phyloP scores from a whole-genome alignment of 768 basidiomycete genomes.

The Termitomyces sp. region DNA sequence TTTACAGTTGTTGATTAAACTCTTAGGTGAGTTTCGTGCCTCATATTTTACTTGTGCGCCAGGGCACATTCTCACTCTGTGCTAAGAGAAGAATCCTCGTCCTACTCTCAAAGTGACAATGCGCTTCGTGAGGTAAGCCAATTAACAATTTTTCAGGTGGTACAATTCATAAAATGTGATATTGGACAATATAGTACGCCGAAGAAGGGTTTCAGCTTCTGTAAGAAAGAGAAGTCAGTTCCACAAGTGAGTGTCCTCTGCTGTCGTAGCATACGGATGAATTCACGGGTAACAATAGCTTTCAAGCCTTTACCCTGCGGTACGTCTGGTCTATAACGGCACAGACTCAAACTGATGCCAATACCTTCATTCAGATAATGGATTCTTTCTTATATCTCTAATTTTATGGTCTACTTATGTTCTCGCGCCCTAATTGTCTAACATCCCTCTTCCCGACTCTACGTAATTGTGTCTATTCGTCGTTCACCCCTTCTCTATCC shows the following conservation, averaged over 20 bases:
- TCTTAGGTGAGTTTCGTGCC: background rate
- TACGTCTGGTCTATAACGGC: background rate
- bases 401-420: background rate
- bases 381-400: background rate
- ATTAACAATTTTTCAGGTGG: background rate
- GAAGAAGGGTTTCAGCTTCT: background rate
- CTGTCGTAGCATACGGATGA: background rate
- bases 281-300: background rate
- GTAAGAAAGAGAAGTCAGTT: background rate
- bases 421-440: background rate
- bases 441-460: background rate
- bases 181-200: background rate
- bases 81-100: background rate
- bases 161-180: background rate
- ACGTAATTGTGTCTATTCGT: background rate
- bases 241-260: background rate
- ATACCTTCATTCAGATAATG: background rate
- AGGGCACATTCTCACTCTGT: background rate
- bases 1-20: background rate
- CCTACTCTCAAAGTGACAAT: conserved; percentile 2
- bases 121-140: background rate
- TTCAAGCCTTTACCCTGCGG: background rate
- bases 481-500: no score
- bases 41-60: background rate
- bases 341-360: no score